phyloP scores from a whole-genome alignment of 306 rosid genomes.

The Prunus mume region DNA sequence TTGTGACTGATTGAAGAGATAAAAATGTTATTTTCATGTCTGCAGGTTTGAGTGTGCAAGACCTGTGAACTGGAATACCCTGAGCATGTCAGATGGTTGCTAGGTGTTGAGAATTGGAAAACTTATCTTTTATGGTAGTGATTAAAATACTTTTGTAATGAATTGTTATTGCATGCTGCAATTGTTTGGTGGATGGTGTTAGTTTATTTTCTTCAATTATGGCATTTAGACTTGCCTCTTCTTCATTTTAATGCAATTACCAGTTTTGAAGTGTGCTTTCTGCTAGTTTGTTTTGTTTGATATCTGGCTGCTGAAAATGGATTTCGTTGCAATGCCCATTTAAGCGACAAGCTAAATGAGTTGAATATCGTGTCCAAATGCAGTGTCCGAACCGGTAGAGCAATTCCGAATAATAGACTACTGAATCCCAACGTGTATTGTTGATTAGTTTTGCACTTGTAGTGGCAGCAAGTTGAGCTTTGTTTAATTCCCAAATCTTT shows the following conservation, averaged over 20 bases:
- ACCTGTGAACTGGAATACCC: constrained; percentile 21
- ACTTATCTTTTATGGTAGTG: not conserved
- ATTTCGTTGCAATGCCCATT: no score
- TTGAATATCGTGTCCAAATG: no score
- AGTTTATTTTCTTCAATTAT: not conserved
- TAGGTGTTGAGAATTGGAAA: not conserved
- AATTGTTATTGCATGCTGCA: not conserved
- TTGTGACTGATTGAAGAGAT: no score
- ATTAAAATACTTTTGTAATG: not conserved
- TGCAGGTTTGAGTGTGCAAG: constrained; percentile 49
- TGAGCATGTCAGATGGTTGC: not conserved
- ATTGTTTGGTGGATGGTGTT: not conserved
- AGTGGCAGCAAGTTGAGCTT: no score
- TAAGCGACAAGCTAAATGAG: no score
- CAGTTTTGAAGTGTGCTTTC: not conserved
- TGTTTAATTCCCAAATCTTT: no score
- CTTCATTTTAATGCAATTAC: not conserved
- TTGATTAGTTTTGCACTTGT: no score
- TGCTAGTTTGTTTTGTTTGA: not conserved
- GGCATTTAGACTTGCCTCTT: not conserved
- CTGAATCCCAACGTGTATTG: no score
- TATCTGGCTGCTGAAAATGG: no score
- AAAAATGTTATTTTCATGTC: not conserved
- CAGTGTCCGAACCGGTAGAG: no score
- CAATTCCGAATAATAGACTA: no score